phyloP scores from a whole-genome alignment of 306 rosid genomes.

The Inga laurina region DNA sequence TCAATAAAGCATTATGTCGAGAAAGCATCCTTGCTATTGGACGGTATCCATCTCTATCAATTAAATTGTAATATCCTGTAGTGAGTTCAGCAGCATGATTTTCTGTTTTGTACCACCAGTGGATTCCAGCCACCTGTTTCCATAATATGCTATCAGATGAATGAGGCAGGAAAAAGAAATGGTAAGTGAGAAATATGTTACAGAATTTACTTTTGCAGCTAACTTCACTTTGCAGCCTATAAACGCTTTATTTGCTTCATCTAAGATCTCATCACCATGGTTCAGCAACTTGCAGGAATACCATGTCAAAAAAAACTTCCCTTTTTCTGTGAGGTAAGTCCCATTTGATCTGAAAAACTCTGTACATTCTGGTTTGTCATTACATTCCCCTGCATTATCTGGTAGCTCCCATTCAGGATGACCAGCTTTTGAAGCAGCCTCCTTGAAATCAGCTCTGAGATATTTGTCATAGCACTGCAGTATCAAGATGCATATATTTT shows the following conservation, averaged over 20 bases:
- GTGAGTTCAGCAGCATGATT: constrained; percentile 90
- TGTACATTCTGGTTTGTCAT: constrained; percentile 70
- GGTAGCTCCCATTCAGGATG: constrained; percentile 91
- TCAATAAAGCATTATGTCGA: constrained; percentile 69
- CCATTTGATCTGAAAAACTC: constrained; percentile 73
- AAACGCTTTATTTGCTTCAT: constrained; percentile 79
- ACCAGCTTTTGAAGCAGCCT: constrained; percentile 58
- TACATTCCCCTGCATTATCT: constrained; percentile 71
- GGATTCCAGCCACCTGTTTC: constrained; percentile 88
- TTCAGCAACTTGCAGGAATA: constrained; percentile 74
- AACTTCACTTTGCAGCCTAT: constrained; percentile 73
- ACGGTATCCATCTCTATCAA: constrained; percentile 81
- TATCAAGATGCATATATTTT: constrained; percentile 1
- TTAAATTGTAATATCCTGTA: constrained; percentile 83
- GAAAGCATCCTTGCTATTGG: constrained; percentile 83
- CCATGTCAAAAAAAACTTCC: constrained; percentile 87
- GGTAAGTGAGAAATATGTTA: not conserved
- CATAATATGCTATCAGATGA: constrained; percentile 18
- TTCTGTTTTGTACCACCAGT: constrained; percentile 86
- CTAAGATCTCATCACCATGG: constrained; percentile 86
- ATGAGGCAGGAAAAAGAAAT: not conserved
- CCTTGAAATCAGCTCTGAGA: constrained; percentile 73
- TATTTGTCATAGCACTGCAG: constrained; percentile 87
- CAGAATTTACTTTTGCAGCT: constrained; percentile 73
- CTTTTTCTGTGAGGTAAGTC: constrained; percentile 64